Evolutionary conservation across 2,329 filamentous ascomycete species (phyloP), one percentile per base, ranked within the genome.

Genomic region (Blastomyces silverae): DNA sequence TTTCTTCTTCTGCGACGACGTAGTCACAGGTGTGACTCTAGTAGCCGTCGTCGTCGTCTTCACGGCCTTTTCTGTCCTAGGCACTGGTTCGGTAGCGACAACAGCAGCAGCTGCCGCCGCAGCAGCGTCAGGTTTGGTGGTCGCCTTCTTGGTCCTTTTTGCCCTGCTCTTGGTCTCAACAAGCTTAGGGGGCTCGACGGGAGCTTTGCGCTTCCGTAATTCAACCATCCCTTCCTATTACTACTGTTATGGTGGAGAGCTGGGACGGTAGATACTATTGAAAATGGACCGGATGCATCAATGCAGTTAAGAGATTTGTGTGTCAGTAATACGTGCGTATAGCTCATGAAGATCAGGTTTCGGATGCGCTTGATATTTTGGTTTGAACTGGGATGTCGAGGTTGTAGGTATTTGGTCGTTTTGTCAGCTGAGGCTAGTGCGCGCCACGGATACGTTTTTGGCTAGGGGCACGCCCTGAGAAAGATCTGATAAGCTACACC

Each of bases 131-230:
- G 22, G 22, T 46, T 60, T 46, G 42, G 22, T 60, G n/a, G n/a
- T n/a, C n/a, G 22, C 22, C n/a, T 66, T 64, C 46, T 65, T 65
- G 31, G 42, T 73, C 66, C 77, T 73, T 42, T 74, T 74, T 64
- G 79, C 75, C 71, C 79, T 80, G 68, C 81, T 81, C 71, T 81
- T 82, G 17, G 80, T 74, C 59, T 79, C 77, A 61, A 79, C 76
- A 56, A 80, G 77, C 64, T 80, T 79, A 37, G 81, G 79, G 53
- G 82, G 78, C 62, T 76, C 74, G 57, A 73, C 70, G 46, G 82
- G 80, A 59, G 83, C 81, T 74, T 86, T 85, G 74, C 85, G 83
- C 77, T 87, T 87, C 73, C 85, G 82, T 61, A 87, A 80, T 76
- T 87, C 85, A 67, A 86, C 84, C 74, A 78, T 77, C 50, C 63